These are phyloP conservation scores for Eudorina sp. DNA, from an alignment of 139 green algal genomes.

Conservation along the genomic window DNA sequence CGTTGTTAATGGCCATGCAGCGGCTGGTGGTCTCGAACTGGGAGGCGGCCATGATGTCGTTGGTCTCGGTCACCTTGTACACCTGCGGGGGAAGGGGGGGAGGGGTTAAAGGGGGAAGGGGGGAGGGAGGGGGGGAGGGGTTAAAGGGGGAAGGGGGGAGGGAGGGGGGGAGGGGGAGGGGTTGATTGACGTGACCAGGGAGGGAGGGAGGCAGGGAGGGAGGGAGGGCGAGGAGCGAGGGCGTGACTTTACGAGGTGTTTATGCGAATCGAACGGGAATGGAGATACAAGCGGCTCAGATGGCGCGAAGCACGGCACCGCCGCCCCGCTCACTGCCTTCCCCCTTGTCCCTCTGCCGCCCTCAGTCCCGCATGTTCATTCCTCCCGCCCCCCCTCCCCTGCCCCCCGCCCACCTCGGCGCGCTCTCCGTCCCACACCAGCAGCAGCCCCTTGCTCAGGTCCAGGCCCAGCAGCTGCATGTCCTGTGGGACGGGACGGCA, in stretches of 20 bases:
- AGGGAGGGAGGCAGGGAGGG: no score
- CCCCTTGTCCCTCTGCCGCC: background rate
- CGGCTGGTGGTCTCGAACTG: slow-evolving; percentile 49
- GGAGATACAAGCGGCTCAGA: no score
- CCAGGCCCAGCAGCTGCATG: slow-evolving; percentile 67
- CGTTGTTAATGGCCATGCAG: slow-evolving; percentile 72
- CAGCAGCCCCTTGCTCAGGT: slow-evolving; percentile 62
- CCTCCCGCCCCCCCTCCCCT: background rate
- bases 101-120: background rate
- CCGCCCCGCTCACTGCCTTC: background rate
- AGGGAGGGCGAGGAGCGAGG: no score
- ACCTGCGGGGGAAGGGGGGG: slow-evolving; percentile 1
- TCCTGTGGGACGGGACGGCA: background rate
- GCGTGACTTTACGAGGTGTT: no score
- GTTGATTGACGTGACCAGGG: no score
- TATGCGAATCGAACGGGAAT: no score
- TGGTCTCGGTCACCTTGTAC: slow-evolving; percentile 53
- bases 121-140: background rate
- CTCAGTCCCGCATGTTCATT: no score
- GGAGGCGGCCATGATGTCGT: slow-evolving; percentile 34
- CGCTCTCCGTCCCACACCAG: slow-evolving; percentile 68
- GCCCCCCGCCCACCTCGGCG: slow-evolving; percentile 41
- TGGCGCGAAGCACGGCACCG: no score
- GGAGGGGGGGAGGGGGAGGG: no score
- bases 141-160: no score